Base-by-base conservation (phyloP, 2,329 filamentous ascomycete species). In the Alternaria infectoria region DNA sequence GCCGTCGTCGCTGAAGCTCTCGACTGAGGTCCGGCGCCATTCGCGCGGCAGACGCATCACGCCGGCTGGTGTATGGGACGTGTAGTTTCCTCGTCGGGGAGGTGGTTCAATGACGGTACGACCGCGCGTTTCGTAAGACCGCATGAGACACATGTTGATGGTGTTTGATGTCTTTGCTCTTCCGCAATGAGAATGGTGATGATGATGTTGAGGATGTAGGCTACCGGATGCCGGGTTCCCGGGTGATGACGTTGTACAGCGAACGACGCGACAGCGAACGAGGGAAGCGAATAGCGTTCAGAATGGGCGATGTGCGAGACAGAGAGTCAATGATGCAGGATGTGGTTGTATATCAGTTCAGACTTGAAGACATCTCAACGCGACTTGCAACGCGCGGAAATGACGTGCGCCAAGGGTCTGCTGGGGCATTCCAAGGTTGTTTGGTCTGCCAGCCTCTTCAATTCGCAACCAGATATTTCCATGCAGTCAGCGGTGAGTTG, bases 121-220 rank as follows among this genome's bases (percentile, higher is more conserved):
- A 19, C 68, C 67, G 60, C 66, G 68, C 11, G 75, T 75, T 50
- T 73, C 72, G 60, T 73, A 74, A 5, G 72, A 74, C 25, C 62
- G 72, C 68, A 79, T 72, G 55, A 79, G 70, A 61, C 77, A 79
- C 77, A 79, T 79, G 44, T 23, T 69, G 58, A 26, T 50, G 40
- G 13, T 54, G 9, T 10, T 44, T 23, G 30, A 43, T 43, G 10
- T 23, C 15, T 5, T 23, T 47, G 44, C 28, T 13, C 28, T 55
- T 46, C 13, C 47, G 21, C 4, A 12, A 32, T n/a, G 49, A 51
- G 30, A 26, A 23, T 15, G 30, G 8, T 40, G 36, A 40, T 17
- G 21, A 25, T 4, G 19, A 45, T 56, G 58, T 10, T 56, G 44
- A n/a, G 50, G 12, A 25, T 44, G 46, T n/a, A 21, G 36, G 47